Conservation (phyloP, 73 alveolate genomes). For the Paramecium caudatum region DNA sequence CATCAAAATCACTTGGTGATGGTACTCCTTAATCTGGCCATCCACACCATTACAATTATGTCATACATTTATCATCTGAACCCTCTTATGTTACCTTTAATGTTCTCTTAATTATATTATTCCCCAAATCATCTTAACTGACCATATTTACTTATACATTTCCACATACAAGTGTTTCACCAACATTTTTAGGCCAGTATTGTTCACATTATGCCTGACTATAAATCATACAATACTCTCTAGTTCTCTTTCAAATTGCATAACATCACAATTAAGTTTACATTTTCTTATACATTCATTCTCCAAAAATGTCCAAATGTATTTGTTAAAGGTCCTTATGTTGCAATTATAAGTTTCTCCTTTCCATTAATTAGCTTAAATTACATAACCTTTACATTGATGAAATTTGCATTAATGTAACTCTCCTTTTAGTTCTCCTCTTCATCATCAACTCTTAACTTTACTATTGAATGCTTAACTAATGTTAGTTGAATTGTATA, state of each 20-base stretch:
- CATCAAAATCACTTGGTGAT: slow-evolving; percentile 75
- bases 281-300: slow-evolving; percentile 94
- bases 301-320: slow-evolving; percentile 95
- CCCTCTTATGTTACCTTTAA: slow-evolving; percentile 69
- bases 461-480: slow-evolving; percentile 74
- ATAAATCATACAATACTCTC: slow-evolving; percentile 77
- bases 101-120: slow-evolving; percentile 82
- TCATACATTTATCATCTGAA: neutral
- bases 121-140: slow-evolving; percentile 82
- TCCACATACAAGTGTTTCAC: slow-evolving; percentile 67
- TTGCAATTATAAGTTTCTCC: slow-evolving; percentile 89
- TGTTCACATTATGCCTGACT: slow-evolving; percentile 86
- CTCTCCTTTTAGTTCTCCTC: slow-evolving; percentile 68
- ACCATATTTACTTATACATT: slow-evolving; percentile 77
- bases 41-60: slow-evolving; percentile 74
- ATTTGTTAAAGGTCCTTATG: slow-evolving; percentile 93
- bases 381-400: slow-evolving; percentile 79
- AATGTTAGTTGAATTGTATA: neutral
- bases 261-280: slow-evolving; percentile 88
- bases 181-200: slow-evolving; percentile 90
- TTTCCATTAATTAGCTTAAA: slow-evolving; percentile 79
- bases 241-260: slow-evolving; percentile 89
- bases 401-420: slow-evolving; percentile 88
- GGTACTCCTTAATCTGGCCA: slow-evolving; percentile 98
- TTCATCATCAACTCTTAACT: slow-evolving; percentile 65